Evolutionary conservation across 192 early-diverging fungal species (phyloP).

Genomic region (Irineochytrium annulatum): DNA sequence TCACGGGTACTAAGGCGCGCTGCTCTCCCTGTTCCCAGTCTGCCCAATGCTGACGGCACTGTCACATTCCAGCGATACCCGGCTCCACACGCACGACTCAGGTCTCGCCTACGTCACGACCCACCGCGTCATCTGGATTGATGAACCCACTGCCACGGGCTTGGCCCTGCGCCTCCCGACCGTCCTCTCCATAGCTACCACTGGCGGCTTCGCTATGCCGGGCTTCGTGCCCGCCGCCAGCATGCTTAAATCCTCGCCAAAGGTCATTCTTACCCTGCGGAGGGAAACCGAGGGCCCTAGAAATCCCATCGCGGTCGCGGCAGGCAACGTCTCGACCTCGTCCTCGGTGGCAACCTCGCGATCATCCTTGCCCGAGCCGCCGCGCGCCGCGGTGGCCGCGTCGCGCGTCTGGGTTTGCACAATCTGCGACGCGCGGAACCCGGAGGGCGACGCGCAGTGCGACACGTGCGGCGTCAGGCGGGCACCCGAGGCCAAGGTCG

Average conservation of each 20-base stretch:
- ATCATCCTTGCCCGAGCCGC: not conserved
- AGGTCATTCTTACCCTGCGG: conserved; percentile 57
- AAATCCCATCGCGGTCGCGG: conserved; percentile 1
- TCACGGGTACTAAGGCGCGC: conserved; percentile 54
- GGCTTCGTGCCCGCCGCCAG: not conserved
- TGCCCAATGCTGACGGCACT: not conserved
- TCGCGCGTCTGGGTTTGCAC: conserved; percentile 25
- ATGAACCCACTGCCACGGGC: conserved; percentile 26
- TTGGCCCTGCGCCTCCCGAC: conserved; percentile 12
- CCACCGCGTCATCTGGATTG: conserved; percentile 77
- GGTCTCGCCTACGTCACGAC: conserved; percentile 73
- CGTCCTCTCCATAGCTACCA: conserved; percentile 9
- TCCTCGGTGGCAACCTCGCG: not conserved
- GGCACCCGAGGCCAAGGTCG: not conserved
- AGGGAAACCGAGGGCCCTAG: no score
- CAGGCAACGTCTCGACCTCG: conserved; percentile 6
- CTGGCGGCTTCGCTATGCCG: conserved; percentile 16
- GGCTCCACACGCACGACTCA: conserved; percentile 61
- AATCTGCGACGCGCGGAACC: conserved; percentile 29
- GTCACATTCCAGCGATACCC: conserved; percentile 33
- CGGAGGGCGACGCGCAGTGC: conserved; percentile 1
- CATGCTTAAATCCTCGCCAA: conserved; percentile 50
- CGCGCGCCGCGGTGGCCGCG: conserved; percentile 9
- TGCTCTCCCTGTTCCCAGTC: not conserved
- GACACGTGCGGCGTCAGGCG: conserved; percentile 27